Base-by-base conservation (phyloP, 805 yeast species). In the Blastobotrys attinorum region DNA sequence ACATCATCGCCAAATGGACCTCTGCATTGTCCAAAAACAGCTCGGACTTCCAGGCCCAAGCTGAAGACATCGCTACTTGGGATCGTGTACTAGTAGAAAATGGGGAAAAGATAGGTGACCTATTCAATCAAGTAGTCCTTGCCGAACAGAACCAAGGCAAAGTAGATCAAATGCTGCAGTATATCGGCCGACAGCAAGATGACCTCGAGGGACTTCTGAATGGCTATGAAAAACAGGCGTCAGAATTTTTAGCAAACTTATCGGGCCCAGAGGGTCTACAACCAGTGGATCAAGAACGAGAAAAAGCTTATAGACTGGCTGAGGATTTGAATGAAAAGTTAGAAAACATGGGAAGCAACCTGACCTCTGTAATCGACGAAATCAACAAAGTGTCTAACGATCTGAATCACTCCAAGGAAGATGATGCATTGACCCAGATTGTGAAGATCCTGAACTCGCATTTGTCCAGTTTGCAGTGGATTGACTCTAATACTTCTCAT, bases 1-100 rank as follows among this genome's bases (percentile, higher is more conserved):
- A 92, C 60, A 72, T 92, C 52, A 83, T 92, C 35, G 76, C 88
- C 11, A 88, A 83, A 63, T 92, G 98, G 98, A 83, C 97, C 0
- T 77, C 79, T 44, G 95, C 92, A 52, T 65, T 92, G 47, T 71
- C 90, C 1, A 72, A 76, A 11, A 78, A 92, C 0, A 76, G 90
- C 2, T 71, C 73, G 21, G 80, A 84, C 31, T 92, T 89, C 64
- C 81, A 81, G 46, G 64, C 71, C 10, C 90, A 86, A 59, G 79
- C 96, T 6, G 67, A 71, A 20, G 82, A 81, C 47, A 79, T 90
- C 17, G 79, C 81, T 48, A 72, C 74, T 42, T 92, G 97, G 97
- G 98, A 92, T 61, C 75, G 76, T 49, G 76, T 81, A 15, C 70
- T 92, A 37, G 89, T 87, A 8, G 76, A 78, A 29, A 89, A 95